phyloP scores from a whole-genome alignment of 306 rosid species.

The Aeschynomene evenia region DNA sequence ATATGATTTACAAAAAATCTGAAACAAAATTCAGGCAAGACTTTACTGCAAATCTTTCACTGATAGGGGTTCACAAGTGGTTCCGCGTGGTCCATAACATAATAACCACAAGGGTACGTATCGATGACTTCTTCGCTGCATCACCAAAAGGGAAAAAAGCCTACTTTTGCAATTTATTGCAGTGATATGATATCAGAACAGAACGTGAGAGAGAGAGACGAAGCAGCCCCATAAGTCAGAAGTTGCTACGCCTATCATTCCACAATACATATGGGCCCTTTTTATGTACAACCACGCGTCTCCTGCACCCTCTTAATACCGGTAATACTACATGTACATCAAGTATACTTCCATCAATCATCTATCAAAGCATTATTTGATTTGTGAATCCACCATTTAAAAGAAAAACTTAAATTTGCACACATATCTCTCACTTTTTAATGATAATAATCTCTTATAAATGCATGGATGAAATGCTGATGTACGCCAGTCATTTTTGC shows the following conservation, averaged over 20 bases:
- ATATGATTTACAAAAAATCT: not conserved
- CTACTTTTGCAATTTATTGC: constrained; percentile 67
- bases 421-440: no score
- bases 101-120: not conserved
- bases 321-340: no score
- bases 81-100: constrained; percentile 45
- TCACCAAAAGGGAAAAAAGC: constrained; percentile 38
- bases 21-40: not conserved
- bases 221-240: not conserved
- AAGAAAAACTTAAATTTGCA: no score
- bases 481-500: no score
- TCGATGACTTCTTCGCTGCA: constrained; percentile 21
- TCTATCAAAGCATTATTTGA: no score
- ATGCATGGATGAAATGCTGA: no score
- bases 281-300: constrained; percentile 57
- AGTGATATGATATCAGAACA: constrained; percentile 17
- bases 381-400: no score
- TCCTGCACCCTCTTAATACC: no score
- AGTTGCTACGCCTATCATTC: constrained; percentile 1
- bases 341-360: no score
- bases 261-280: constrained; percentile 4
- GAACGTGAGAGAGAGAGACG: constrained; percentile 13
- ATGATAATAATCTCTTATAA: no score
- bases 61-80: constrained; percentile 18
- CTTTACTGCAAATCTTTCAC: not conserved